Base-by-base conservation (phyloP, 768 basidiomycete species). In the Mrakia gelida region DNA sequence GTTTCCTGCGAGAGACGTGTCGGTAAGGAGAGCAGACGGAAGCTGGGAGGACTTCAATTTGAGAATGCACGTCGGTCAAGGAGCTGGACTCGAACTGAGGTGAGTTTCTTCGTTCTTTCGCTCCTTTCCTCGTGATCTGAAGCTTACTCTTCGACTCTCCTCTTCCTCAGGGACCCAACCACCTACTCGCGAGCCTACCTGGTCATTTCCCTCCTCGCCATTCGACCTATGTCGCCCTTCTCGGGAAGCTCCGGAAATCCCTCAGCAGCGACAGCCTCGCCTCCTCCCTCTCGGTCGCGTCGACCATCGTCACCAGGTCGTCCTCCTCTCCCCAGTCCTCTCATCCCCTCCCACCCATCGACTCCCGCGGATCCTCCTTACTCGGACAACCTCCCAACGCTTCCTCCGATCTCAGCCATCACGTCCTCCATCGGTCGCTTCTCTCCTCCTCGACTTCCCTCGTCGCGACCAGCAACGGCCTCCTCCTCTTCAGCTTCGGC, bases 61-160 rank as follows among this genome's bases (percentile, higher is more conserved):
- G 41, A 38, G 75, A n/a, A 75, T 75, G 75, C 75, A 75, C 32
- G 32, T 75, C 38, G 75, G 75, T 75, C 75, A 34, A 30, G 75
- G 61, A 26, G 75, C 61, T 45, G 75, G 75, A 21, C 63, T 75
- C 16, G 75, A 75, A 18, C 75, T 75, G 41, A 49, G 65, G 62
- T 63, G 26, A 41, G 34, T 13, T 7, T 16, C 15, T 23, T 56
- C 30, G 16, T 59, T 4, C 61, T 13, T 32, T 61, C 21, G 15
- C 30, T n/a, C 9, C 54, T 32, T 41, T 30, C 71, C 26, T 32
- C 26, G 28, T 6, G 34, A 59, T 34, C 73, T 23, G 8, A 52
- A 52, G 49, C 59, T 59, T 41, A 28, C 70, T 0, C 16, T 21
- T 15, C 26, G 23, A 3, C 38, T 41, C 5, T 45, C 13, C 38